Evolutionary conservation across 2,329 filamentous ascomycete species (phyloP).

Genomic region (Monosporascus cannonballus): DNA sequence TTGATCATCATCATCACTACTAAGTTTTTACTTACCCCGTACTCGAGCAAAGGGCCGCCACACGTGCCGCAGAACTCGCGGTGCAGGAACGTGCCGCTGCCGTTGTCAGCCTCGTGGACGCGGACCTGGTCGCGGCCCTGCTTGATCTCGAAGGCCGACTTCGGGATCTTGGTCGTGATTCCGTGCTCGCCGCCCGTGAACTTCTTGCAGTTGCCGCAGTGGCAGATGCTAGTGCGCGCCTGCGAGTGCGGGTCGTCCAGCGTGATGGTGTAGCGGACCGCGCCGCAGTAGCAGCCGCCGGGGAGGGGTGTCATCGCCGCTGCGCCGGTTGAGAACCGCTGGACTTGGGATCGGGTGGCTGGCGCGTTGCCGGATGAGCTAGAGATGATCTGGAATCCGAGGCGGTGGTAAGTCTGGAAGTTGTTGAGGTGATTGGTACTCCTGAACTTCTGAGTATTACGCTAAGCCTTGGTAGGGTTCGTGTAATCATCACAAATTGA

Average conservation of each 20-base stretch:
- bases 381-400: neutral
- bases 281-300: conserved; percentile 39
- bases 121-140: conserved; percentile 28
- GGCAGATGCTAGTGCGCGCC: conserved; percentile 45
- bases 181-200: conserved; percentile 46
- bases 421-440: neutral
- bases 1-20: neutral
- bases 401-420: neutral
- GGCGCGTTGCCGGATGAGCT: too few species aligned
- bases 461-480: neutral
- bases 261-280: conserved; percentile 38
- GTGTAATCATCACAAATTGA: neutral
- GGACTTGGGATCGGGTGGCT: neutral
- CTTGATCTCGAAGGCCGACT: conserved; percentile 34
- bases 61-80: conserved; percentile 48
- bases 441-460: neutral
- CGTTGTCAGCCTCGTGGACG: conserved; percentile 43
- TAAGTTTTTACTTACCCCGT: conserved; percentile 32
- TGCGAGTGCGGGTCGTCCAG: conserved; percentile 35
- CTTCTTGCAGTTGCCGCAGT: conserved; percentile 49
- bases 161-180: conserved; percentile 43
- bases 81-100: conserved; percentile 37
- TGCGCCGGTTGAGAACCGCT: neutral
- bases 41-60: conserved; percentile 45
- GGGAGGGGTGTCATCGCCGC: conserved; percentile 17